Percentiles rank a stretch among this genome's conserved stretches.
Conservation (phyloP, 192 early-diverging fungal genomes). For the Glomus cerebriforme region DNA sequence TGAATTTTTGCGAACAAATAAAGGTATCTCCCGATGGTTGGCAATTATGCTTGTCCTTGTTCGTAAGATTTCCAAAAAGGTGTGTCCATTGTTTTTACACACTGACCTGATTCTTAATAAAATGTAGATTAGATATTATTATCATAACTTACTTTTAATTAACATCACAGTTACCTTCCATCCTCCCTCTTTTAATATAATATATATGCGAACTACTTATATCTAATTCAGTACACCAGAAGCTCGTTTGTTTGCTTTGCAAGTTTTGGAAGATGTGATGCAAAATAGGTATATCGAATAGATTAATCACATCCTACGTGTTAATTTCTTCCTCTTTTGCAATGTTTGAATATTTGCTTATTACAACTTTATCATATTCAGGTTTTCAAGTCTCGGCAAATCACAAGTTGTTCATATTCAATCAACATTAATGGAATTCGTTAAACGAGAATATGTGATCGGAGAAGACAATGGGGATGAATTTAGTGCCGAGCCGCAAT, state of each 20-base stretch:
- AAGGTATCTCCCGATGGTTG: slow-evolving; percentile 79
- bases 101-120: slow-evolving; percentile 3
- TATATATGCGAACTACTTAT: slow-evolving; percentile 1
- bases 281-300: slow-evolving; percentile 50
- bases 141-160: slow-evolving; percentile 29
- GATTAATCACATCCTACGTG: neutral
- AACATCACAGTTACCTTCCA: slow-evolving; percentile 30
- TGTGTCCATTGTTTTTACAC: slow-evolving; percentile 33
- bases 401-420: slow-evolving; percentile 52
- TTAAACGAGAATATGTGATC: slow-evolving; percentile 57
- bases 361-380: neutral
- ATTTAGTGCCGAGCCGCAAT: slow-evolving; percentile 52
- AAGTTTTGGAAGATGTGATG: slow-evolving; percentile 76
- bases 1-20: slow-evolving; percentile 79
- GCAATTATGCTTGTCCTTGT: slow-evolving; percentile 81
- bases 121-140: slow-evolving; percentile 17
- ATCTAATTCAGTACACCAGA: slow-evolving; percentile 60
- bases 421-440: slow-evolving; percentile 61
- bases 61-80: slow-evolving; percentile 73
- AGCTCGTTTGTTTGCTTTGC: slow-evolving; percentile 82
- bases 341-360: neutral
- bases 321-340: neutral
- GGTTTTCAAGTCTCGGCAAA: slow-evolving; percentile 39
- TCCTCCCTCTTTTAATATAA: slow-evolving; percentile 18
- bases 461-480: slow-evolving; percentile 37